These are phyloP conservation scores for Polyporus arcularius DNA, from an alignment of 768 basidiomycete species.

Conservation along the genomic window DNA sequence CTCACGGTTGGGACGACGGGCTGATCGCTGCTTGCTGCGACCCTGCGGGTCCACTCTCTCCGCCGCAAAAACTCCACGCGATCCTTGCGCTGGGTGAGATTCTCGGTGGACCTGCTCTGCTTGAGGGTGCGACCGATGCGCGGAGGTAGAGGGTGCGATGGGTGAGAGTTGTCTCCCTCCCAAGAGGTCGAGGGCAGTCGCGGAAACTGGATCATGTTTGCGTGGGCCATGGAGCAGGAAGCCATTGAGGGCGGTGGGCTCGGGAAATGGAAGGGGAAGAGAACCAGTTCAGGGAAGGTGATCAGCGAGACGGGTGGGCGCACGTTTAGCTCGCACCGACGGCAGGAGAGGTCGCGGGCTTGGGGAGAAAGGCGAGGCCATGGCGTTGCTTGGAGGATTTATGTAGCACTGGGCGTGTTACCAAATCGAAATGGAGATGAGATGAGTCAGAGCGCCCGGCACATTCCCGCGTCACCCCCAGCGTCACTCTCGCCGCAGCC, in stretches of 20 bases:
- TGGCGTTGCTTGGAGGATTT: neutral
- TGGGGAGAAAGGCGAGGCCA: neutral
- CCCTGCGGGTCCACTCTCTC: conserved; percentile 44
- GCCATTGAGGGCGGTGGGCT: neutral
- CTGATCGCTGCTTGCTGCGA: conserved; percentile 27
- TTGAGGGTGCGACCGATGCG: conserved; percentile 12
- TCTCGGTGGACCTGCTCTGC: conserved; percentile 47
- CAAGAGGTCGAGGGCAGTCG: conserved; percentile 6
- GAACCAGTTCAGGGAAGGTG: neutral
- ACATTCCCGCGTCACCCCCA: conserved; percentile 7
- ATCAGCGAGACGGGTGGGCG: neutral
- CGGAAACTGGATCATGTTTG: conserved; percentile 19
- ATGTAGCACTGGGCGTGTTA: neutral
- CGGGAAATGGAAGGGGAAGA: neutral
- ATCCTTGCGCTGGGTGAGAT: conserved; percentile 46
- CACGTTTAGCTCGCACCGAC: neutral
- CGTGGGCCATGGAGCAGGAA: neutral
- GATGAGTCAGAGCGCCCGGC: conserved; percentile 13
- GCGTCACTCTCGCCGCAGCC: conserved; percentile 6
- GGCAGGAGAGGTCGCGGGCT: neutral
- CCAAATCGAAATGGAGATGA: neutral
- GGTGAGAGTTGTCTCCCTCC: neutral
- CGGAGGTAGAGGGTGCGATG: neutral
- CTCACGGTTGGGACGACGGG: neutral
- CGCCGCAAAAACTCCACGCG: conserved; percentile 54